phyloP scores from a whole-genome alignment of 1,139 yeast species.

The Yamadazyma atlantica region DNA sequence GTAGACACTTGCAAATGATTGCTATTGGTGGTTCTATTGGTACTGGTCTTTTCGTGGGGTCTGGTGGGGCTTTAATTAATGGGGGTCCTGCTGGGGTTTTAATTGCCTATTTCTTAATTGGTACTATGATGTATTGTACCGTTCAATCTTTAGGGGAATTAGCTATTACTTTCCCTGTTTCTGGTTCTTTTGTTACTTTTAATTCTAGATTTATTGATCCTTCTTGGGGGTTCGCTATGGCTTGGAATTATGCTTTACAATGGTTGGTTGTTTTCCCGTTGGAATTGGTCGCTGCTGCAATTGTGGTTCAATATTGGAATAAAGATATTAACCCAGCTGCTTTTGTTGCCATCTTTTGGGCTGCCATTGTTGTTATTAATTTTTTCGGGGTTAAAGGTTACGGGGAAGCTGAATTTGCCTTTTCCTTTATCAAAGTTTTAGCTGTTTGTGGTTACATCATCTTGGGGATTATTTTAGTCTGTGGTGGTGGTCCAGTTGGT shows the following conservation, averaged over 20 bases:
- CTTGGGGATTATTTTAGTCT: constrained; percentile 65
- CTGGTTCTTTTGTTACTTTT: constrained; percentile 72
- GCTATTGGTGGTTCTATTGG: constrained; percentile 90
- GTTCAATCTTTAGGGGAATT: constrained; percentile 74
- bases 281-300: constrained; percentile 73
- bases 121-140: constrained; percentile 56
- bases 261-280: constrained; percentile 72
- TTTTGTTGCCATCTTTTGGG: constrained; percentile 68
- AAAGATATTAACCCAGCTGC: constrained; percentile 56
- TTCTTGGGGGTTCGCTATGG: constrained; percentile 77
- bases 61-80: constrained; percentile 50
- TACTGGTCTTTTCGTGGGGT: constrained; percentile 72
- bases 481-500: constrained; percentile 58
- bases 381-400: constrained; percentile 66
- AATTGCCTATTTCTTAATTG: constrained; percentile 54
- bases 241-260: constrained; percentile 70
- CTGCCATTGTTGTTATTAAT: constrained; percentile 54
- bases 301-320: constrained; percentile 71
- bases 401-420: constrained; percentile 69
- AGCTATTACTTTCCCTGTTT: constrained; percentile 68
- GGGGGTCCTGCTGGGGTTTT: constrained; percentile 83
- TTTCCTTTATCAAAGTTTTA: constrained; percentile 59
- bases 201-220: constrained; percentile 69
- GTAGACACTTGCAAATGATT: constrained; percentile 74
- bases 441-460: constrained; percentile 70